Conservation (phyloP, 2,329 filamentous ascomycete species). For the Talaromyces sp. region DNA sequence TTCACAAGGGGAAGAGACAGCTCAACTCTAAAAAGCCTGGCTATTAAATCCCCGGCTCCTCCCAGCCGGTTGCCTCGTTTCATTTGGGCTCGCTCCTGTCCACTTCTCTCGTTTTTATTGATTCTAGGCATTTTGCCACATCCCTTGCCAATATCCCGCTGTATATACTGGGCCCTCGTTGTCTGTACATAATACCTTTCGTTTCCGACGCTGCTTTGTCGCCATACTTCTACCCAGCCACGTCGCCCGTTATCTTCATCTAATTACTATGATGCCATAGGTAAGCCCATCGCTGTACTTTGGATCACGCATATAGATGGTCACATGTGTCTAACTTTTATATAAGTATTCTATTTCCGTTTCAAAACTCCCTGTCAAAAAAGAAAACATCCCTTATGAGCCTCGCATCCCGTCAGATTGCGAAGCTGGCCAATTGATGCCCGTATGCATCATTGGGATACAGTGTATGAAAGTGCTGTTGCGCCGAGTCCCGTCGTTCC, state of each 20-base stretch:
- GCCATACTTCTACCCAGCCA: constrained; percentile 1
- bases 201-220: constrained; percentile 3
- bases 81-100: constrained; percentile 5
- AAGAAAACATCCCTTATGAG: constrained; percentile 4
- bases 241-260: background rate
- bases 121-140: constrained; percentile 1
- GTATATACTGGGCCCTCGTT: constrained; percentile 18
- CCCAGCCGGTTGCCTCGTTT: constrained; percentile 21
- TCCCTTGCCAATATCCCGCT: constrained; percentile 1
- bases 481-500: constrained; percentile 41
- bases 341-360: background rate
- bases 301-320: background rate
- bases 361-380: background rate
- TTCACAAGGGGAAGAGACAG: constrained; percentile 21
- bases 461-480: constrained; percentile 29
- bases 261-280: background rate
- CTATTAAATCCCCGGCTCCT: constrained; percentile 15
- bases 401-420: constrained; percentile 14
- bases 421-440: constrained; percentile 24
- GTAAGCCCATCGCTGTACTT: constrained; percentile 9
- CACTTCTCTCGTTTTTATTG: constrained; percentile 2
- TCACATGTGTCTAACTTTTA: background rate
- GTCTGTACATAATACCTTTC: constrained; percentile 25
- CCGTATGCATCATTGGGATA: constrained; percentile 34
- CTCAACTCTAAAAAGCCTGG: constrained; percentile 16